phyloP scores from a whole-genome alignment of 106 monocot genomes.

The Iris macrosiphon region DNA sequence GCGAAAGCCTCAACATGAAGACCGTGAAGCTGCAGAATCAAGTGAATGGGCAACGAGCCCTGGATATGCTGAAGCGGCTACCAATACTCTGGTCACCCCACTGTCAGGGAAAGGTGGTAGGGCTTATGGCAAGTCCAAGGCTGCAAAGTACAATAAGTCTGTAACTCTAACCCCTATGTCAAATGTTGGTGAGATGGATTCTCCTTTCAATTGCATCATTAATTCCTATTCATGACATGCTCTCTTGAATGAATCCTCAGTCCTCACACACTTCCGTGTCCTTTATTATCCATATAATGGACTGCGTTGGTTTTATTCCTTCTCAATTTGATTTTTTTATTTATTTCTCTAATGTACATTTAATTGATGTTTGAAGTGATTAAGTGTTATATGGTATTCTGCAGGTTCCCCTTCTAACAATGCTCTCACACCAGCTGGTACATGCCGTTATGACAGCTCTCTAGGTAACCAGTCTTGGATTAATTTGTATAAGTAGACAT shows the following conservation, averaged over 20 bases:
- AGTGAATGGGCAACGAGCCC: conserved; percentile 55
- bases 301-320: too few species aligned
- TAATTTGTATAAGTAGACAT: background rate
- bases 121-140: conserved; percentile 27
- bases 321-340: too few species aligned
- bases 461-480: conserved; percentile 84
- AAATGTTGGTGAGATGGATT: conserved; percentile 42
- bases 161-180: conserved; percentile 57
- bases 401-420: conserved; percentile 73
- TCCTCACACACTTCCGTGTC: too few species aligned
- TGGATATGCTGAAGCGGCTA: conserved; percentile 43
- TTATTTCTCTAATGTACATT: too few species aligned
- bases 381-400: conserved; percentile 1
- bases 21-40: conserved; percentile 53
- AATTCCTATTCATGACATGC: background rate
- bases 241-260: background rate
- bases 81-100: conserved; percentile 55
- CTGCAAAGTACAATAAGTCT: conserved; percentile 34
- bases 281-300: background rate
- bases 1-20: conserved; percentile 47
- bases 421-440: conserved; percentile 43
- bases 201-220: background rate
- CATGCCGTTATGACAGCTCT: conserved; percentile 84
- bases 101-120: conserved; percentile 55
- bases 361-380: too few species aligned